Evolutionary conservation across 768 basidiomycete species (phyloP), one percentile per base, ranked within the genome.

Genomic region (Agrocybe chaxingu): DNA sequence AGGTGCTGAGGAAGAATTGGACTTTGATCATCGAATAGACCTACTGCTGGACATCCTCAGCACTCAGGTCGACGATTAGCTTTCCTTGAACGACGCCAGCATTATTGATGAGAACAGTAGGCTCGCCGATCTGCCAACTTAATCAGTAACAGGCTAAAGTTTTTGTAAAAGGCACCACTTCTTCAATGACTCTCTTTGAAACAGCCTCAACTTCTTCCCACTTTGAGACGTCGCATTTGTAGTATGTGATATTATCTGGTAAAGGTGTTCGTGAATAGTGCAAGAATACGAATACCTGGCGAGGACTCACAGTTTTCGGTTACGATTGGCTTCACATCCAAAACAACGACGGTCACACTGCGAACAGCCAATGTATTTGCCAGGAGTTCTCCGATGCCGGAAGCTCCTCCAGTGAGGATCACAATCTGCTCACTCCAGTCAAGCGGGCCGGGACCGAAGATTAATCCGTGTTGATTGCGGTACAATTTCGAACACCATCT

Each of bases 81-180:
- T 94, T 95, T 19, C 94, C 93, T 68, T 94, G 90, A 19, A 89
- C 91, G 50, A 97, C 84, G 13, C 95, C 97, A 0, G 96, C 97
- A 62, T 96, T 98, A 71, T 98, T 98, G 58, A 99, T 75, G 18
- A 99, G 70, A 35, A 98, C 78, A 0, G 97, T 97, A 0, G 91
- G 91, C 51, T 89, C 78, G 3, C 92, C 95, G 46, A 96, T 76
- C 91, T 95, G 58, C 31, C 46, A 40, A 24, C 42, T 7, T 31
- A 9, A n/a, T 41, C 30, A 39, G 40, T 42, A 46, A 42, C 30
- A 51, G 54, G 18, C 48, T 32, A 24, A 19, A 30, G 29, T 12
- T n/a, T 19, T n/a, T 34, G 11, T n/a, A 8, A 38, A 9, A 13
- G 9, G 30, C 3, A 38, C 55, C 52, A 92, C 92, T 75, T 98